Evolutionary conservation across 2,329 filamentous ascomycete species (phyloP), one percentile per base, ranked within the genome.

Genomic region (Penicillium rolfsii): DNA sequence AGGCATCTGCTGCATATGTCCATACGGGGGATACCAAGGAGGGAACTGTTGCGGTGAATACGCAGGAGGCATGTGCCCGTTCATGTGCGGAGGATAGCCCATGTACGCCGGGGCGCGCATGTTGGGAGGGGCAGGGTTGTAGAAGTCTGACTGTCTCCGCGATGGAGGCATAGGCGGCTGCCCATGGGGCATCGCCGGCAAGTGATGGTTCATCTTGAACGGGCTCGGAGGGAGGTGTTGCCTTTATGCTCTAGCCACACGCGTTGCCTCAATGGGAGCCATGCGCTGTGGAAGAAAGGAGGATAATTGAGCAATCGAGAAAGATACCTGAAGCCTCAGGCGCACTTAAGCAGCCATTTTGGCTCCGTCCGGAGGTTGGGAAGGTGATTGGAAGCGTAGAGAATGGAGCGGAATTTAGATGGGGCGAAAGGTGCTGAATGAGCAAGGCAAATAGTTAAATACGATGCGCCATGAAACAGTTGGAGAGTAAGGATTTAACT

Each of bases 41-140:
- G 67, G 72, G 64, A 79, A 82, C 67, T 75, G 82, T 72, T 76
- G 78, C 67, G 66, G 80, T 71, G 67, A 77, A 72, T 72, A 81
- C 54, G 71, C 66, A 72, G 73, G 81, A 74, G 70, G 78, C 70
- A 70, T 78, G 71, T 72, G 85, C 77, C 72, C 84, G 79, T 71
- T 87, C 83, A 77, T 87, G 82, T 64, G 88, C 78, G 59, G 86
- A 84, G 73, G 82, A 67, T 80, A 77, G 68, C 76, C 70, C 81
- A 86, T 87, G 70, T 89, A 86, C 52, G 85, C 85, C 63, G 84
- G 83, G 59, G 85, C 81, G 60, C 79, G 79, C 76, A 87, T 83
- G 67, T 82, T 84, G 35, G 82, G 80, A 54, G 76, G 78, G 7
- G 72, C 75, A 12, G 75, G 68, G 22, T 75, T 71, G 67, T 82